phyloP scores from a whole-genome alignment of 2,329 filamentous ascomycete species.

The Alternaria solani region DNA sequence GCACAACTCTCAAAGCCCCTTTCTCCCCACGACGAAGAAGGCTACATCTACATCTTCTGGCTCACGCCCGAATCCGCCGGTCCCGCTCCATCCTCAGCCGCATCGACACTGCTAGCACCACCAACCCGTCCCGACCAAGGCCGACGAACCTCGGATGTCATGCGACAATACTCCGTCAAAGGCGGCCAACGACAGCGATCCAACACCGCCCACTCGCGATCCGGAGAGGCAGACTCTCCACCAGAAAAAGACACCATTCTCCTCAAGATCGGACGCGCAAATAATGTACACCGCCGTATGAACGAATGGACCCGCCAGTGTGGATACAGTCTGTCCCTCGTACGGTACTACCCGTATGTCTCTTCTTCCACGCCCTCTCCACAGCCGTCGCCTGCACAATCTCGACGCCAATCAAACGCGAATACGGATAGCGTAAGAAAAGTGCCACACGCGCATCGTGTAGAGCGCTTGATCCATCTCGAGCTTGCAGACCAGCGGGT shows the following conservation, averaged over 20 bases:
- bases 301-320: constrained; percentile 96
- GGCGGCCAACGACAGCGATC: not conserved
- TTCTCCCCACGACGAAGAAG: constrained; percentile 75
- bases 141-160: constrained; percentile 44
- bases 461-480: constrained; percentile 89
- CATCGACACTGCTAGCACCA: constrained; percentile 59
- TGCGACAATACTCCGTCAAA: constrained; percentile 45
- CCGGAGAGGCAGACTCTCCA: not conserved
- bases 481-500: constrained; percentile 73
- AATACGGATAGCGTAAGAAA: constrained; percentile 61
- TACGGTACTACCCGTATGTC: constrained; percentile 90
- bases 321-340: constrained; percentile 83
- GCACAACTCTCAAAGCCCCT: constrained; percentile 79
- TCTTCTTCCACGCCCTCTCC: constrained; percentile 36
- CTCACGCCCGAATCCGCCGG: constrained; percentile 72
- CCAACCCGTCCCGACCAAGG: constrained; percentile 53
- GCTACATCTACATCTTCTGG: constrained; percentile 99
- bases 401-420: constrained; percentile 34
- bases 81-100: constrained; percentile 59
- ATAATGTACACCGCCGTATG: constrained; percentile 88
- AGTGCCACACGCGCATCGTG: constrained; percentile 84
- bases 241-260: constrained; percentile 65
- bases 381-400: constrained; percentile 31
- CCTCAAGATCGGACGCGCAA: constrained; percentile 71
- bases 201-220: constrained; percentile 11